Conservation (phyloP, 2,329 filamentous ascomycete species). For the Trichoderma citrinoviride region DNA sequence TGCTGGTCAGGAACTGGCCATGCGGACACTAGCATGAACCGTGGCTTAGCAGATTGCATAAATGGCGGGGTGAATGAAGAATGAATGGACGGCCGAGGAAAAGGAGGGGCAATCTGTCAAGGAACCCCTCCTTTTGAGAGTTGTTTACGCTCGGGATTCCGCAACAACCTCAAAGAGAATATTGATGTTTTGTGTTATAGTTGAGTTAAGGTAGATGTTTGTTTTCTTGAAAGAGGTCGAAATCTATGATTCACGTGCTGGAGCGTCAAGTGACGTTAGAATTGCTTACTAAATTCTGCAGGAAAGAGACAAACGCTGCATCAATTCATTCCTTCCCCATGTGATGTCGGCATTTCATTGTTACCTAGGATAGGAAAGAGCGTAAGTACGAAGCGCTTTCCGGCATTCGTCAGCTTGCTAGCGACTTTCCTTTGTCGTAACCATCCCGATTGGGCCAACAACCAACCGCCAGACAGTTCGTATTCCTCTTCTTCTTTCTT, state of each 20-base stretch:
- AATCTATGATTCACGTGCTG: background rate
- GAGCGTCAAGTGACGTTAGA: background rate
- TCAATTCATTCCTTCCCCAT: background rate
- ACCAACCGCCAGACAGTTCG: background rate
- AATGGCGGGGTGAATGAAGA: slow-evolving; percentile 7
- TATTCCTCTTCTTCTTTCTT: background rate
- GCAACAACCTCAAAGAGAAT: no score
- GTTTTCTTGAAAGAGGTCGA: no score
- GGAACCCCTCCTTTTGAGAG: background rate
- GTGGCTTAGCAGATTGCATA: background rate
- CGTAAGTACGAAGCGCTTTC: background rate
- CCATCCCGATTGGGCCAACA: background rate
- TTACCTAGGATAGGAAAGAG: background rate
- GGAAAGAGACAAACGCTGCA: background rate
- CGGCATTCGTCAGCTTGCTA: background rate
- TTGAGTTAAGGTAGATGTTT: no score
- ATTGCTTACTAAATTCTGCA: background rate
- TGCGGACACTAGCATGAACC: slow-evolving; percentile 6
- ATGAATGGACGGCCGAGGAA: background rate
- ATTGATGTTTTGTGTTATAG: no score
- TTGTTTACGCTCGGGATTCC: background rate
- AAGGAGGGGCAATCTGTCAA: slow-evolving; percentile 3
- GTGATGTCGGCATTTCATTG: no score
- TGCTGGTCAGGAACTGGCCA: background rate
- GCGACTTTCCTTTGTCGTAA: slow-evolving; percentile 8